A percentile compares a stretch with the other conserved stretches of the same genome.
Evolutionary conservation across 441 rosid genomes (phyloP).

Genomic region (Theobroma grandiflorum): DNA sequence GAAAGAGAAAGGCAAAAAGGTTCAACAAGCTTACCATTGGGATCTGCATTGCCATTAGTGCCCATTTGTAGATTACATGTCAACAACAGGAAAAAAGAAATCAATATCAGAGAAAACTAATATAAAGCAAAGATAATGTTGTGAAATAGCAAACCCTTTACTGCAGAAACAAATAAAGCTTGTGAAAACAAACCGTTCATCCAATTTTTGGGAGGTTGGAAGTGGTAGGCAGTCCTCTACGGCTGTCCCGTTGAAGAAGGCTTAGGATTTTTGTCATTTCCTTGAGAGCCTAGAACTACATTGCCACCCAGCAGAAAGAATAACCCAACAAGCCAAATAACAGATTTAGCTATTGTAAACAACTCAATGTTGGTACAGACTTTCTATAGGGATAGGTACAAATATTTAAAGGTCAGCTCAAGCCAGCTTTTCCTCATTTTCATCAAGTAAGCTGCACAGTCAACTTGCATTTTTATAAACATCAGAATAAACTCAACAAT

Average conservation of each 20-base stretch:
- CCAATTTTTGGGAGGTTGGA: constrained; percentile 36
- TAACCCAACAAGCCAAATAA: constrained; percentile 16
- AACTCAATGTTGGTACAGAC: neutral
- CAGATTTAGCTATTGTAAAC: constrained; percentile 1
- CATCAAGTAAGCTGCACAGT: neutral
- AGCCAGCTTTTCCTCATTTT: neutral
- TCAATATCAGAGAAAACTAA: neutral
- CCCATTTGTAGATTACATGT: constrained; percentile 17
- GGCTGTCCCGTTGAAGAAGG: constrained; percentile 19
- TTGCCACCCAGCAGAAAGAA: constrained; percentile 26
- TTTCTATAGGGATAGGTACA: neutral
- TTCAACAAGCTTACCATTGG: constrained; percentile 19
- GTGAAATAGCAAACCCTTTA: neutral
- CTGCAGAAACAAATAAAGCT: neutral
- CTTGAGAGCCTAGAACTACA: constrained; percentile 19
- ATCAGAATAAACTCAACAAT: neutral
- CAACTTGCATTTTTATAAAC: constrained; percentile 10
- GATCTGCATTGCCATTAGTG: constrained; percentile 15
- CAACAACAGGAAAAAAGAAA: neutral
- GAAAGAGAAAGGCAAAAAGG: neutral
- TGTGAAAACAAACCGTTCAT: constrained; percentile 26
- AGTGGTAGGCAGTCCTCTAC: constrained; percentile 32
- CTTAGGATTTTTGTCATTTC: neutral
- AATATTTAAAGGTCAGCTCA: neutral
- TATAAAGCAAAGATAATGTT: neutral